Conservation (phyloP, 2,329 filamentous ascomycete species). For the Mycosphaerella arachidis region DNA sequence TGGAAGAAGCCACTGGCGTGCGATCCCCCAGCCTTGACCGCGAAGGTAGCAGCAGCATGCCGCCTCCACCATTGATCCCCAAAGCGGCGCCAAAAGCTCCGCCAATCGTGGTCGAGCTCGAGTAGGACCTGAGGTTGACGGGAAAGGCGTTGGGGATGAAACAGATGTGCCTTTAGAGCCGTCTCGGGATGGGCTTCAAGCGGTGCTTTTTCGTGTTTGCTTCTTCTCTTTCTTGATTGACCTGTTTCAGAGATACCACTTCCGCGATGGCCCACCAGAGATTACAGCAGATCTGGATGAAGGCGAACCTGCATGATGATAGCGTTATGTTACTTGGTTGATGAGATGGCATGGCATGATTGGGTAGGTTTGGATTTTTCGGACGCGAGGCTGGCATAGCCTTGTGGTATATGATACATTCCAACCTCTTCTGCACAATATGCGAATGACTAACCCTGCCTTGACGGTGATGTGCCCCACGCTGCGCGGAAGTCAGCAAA, state of each 20-base stretch:
- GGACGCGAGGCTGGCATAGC: neutral
- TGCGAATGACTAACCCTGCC: too few relatives aligned
- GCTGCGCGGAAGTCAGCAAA: too few relatives aligned
- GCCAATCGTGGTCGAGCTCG: conserved; percentile 24
- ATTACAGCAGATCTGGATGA: neutral
- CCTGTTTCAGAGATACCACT: conserved; percentile 9
- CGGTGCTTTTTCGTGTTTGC: neutral
- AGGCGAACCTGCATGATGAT: neutral
- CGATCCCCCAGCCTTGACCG: conserved; percentile 26
- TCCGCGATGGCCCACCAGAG: neutral
- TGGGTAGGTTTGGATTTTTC: neutral
- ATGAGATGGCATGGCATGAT: neutral
- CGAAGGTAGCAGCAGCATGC: conserved; percentile 15
- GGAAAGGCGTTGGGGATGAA: neutral
- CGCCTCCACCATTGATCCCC: conserved; percentile 1
- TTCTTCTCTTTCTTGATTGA: too few relatives aligned
- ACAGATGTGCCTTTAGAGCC: neutral
- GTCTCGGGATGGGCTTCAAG: neutral
- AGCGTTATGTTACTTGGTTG: neutral
- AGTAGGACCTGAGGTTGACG: conserved; percentile 11
- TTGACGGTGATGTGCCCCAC: too few relatives aligned
- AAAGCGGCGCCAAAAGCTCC: conserved; percentile 7
- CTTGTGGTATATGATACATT: too few relatives aligned
- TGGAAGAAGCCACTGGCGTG: conserved; percentile 26
- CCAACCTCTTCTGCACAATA: too few relatives aligned